Percentiles rank a stretch among this genome's conserved stretches.
Evolutionary conservation across 148 eudicot species (phyloP).

Genomic region (Chenopodium formosanum): DNA sequence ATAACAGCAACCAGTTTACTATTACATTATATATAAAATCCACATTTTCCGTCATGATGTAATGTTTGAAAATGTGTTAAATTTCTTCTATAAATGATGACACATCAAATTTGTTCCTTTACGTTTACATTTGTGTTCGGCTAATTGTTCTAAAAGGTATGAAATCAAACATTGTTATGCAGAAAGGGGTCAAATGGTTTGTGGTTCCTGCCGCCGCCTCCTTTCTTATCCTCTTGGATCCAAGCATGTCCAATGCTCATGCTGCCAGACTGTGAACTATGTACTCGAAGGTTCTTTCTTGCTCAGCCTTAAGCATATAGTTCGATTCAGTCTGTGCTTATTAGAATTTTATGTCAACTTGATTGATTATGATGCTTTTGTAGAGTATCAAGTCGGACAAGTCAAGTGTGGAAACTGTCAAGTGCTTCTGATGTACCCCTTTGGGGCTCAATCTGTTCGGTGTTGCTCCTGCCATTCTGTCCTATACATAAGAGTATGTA

Average conservation of each 20-base stretch:
- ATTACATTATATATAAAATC: too few species aligned
- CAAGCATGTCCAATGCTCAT: slow-evolving; percentile 64
- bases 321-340: background rate
- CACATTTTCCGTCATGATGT: too few species aligned
- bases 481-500: slow-evolving; percentile 72
- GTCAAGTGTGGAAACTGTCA: slow-evolving; percentile 80
- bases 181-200: slow-evolving; percentile 81
- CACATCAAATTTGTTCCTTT: background rate
- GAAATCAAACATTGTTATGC: slow-evolving; percentile 15
- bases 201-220: slow-evolving; percentile 81
- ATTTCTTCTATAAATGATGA: too few species aligned
- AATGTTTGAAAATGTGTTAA: too few species aligned
- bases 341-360: background rate
- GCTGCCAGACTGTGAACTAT: slow-evolving; percentile 75
- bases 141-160: background rate
- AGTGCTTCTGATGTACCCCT: slow-evolving; percentile 85
- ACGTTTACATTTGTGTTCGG: background rate
- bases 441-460: slow-evolving; percentile 70
- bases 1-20: too few species aligned
- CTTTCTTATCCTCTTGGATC: slow-evolving; percentile 73
- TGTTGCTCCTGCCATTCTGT: slow-evolving; percentile 73
- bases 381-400: slow-evolving; percentile 92
- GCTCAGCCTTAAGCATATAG: background rate
- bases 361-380: slow-evolving; percentile 1
- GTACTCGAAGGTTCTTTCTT: slow-evolving; percentile 69